A percentile compares a stretch with the other conserved stretches of the same genome.
Evolutionary conservation across 352 stramenopile species (phyloP).

Genomic region (Pythium plurisporium): DNA sequence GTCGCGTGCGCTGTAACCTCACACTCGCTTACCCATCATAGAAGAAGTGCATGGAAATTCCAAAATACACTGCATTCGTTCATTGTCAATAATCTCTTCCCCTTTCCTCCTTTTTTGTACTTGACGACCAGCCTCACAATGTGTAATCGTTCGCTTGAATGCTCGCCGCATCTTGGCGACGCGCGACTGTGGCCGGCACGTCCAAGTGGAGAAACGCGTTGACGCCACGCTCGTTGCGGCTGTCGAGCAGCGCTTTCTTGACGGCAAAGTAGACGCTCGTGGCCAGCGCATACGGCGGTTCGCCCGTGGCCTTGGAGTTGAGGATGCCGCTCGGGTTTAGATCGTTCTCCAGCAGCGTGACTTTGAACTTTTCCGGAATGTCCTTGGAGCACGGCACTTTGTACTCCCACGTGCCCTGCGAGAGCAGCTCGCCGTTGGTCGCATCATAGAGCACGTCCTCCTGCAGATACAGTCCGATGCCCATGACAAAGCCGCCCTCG

Average conservation of each 20-base stretch:
- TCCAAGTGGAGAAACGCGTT: slow-evolving; percentile 36
- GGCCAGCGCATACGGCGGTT: slow-evolving; percentile 38
- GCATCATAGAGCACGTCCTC: slow-evolving; percentile 35
- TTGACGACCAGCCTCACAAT: no score
- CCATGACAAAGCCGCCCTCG: slow-evolving; percentile 56
- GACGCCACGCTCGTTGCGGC: slow-evolving; percentile 27
- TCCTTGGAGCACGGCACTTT: slow-evolving; percentile 39
- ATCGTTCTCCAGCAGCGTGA: slow-evolving; percentile 37
- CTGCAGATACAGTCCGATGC: slow-evolving; percentile 43
- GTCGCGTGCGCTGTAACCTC: slow-evolving; percentile 25
- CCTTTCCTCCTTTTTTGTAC: no score
- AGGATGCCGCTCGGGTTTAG: slow-evolving; percentile 29
- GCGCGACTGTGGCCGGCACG: slow-evolving; percentile 36
- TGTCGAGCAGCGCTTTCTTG: slow-evolving; percentile 32
- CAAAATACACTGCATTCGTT: slow-evolving; percentile 7
- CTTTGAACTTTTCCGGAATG: slow-evolving; percentile 38
- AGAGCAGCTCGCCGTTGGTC: slow-evolving; percentile 22
- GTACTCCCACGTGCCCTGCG: slow-evolving; percentile 53
- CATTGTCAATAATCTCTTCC: not conserved
- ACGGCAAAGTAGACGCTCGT: slow-evolving; percentile 41
- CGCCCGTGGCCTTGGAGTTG: slow-evolving; percentile 42
- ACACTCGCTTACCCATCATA: slow-evolving; percentile 17
- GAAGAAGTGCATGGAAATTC: not conserved
- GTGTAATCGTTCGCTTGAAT: slow-evolving; percentile 26
- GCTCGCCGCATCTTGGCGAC: slow-evolving; percentile 31